Evolutionary conservation across 306 rosid species (phyloP).

Genomic region (Erythrophleum fordii): DNA sequence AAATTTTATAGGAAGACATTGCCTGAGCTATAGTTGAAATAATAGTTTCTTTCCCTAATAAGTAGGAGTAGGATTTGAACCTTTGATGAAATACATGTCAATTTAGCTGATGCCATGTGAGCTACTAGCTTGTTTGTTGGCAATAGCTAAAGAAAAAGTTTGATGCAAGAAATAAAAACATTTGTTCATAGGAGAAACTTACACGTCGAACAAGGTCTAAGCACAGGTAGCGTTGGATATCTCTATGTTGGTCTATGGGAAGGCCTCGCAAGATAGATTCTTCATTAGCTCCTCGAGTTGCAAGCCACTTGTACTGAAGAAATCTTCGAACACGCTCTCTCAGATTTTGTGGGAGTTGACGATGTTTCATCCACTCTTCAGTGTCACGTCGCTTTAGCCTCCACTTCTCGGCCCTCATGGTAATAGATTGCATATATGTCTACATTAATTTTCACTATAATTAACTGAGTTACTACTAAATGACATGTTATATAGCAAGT

Average conservation of each 20-base stretch:
- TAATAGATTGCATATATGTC: conserved; percentile 92
- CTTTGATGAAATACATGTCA: neutral
- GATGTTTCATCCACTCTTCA: conserved; percentile 95
- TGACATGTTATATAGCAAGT: neutral
- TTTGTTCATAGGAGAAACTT: conserved; percentile 40
- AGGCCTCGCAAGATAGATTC: conserved; percentile 70
- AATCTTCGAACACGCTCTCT: conserved; percentile 76
- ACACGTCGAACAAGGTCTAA: conserved; percentile 92
- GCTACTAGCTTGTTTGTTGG: neutral
- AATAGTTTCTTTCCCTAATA: neutral
- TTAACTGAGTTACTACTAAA: neutral
- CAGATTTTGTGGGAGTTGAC: conserved; percentile 77
- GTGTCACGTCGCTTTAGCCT: conserved; percentile 89
- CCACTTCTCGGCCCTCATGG: conserved; percentile 95
- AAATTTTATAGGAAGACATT: conserved; percentile 32
- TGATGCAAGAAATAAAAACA: neutral
- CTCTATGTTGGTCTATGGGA: conserved; percentile 83
- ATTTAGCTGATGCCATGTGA: neutral
- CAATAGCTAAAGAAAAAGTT: neutral
- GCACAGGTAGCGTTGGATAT: conserved; percentile 87
- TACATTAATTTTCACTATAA: conserved; percentile 39
- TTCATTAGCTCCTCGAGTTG: conserved; percentile 91
- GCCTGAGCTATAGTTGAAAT: neutral
- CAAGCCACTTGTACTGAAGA: conserved; percentile 92
- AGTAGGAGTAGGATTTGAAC: neutral